Base-by-base conservation (phyloP, 2,329 filamentous ascomycete species). In the Dothistroma pini region DNA sequence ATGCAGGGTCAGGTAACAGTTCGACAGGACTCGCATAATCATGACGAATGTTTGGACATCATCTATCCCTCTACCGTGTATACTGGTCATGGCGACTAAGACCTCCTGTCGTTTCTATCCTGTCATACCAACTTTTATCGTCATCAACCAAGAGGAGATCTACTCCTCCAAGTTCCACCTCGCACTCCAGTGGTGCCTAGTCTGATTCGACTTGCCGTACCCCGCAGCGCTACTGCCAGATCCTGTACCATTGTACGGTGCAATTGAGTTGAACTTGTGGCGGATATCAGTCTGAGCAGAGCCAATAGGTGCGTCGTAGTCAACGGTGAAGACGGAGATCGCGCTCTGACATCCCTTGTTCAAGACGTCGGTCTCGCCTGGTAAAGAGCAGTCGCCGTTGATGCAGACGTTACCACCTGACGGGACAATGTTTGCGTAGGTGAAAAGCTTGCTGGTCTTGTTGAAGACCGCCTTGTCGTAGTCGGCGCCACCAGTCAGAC, bases 301-400 rank as follows among this genome's bases (percentile, higher is more conserved):
- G 51, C 64, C 72, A 29, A 62, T 69, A 1, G 81, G 81, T 6
- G 81, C 80, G 66, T 78, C 76, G 62, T 82, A 83, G 59, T 84
- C 81, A 21, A 82, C 75, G 0, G 79, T 81, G 60, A 82, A 84
- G 0, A 82, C 72, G 0, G 73, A 78, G 2, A 84, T 76, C 14
- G 68, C 56, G 57, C 74, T 73, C 2, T 77, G 70, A 47, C 75
- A 78, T 0, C 78, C 78, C 14, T 74, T 71, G 54, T 76, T 74
- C 11, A 83, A 75, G 1, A 83, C 73, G 44, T 75, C 75, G 0
- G 80, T 82, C 75, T 84, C 81, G 0, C 81, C 80, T 0, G 80
- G 79, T n/a, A 84, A 68, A 7, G 69, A 71, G 68, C 80, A 82
- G 58, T 84, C 77, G 0, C 81, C 82, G 54, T 83, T 83, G 64